These are phyloP conservation scores for Tricholoma bakamatsutake DNA, from an alignment of 768 basidiomycete species.

Conservation along the genomic window DNA sequence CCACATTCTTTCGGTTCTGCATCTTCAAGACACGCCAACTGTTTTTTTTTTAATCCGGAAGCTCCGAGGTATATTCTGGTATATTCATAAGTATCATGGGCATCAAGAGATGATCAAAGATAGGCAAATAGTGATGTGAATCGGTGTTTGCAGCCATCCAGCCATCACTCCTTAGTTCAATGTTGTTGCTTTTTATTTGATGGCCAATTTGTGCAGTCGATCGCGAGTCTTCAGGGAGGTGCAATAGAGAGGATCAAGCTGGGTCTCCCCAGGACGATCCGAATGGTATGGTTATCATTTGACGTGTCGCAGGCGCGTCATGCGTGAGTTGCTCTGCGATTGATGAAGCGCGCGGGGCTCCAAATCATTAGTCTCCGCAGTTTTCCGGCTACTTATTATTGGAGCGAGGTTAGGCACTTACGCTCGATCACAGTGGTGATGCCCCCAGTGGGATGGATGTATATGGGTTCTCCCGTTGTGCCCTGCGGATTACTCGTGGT, in stretches of 20 bases:
- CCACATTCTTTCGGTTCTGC: not conserved
- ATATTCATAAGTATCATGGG: too few relatives aligned
- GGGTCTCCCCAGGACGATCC: not conserved
- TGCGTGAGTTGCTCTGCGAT: not conserved
- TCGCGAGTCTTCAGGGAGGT: not conserved
- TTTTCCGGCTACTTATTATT: not conserved
- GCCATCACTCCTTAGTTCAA: not conserved
- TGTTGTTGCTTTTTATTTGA: not conserved
- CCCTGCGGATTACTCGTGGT: conserved; percentile 1
- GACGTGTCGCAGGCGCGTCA: not conserved
- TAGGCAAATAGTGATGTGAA: not conserved
- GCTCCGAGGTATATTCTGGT: too few relatives aligned
- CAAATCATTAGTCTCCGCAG: not conserved
- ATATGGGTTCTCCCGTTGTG: not conserved
- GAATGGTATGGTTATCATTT: not conserved
- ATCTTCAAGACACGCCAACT: not conserved
- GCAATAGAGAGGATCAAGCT: not conserved
- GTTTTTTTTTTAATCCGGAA: not conserved
- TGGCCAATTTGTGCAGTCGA: not conserved
- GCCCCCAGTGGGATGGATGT: too few relatives aligned
- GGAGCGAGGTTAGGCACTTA: not conserved
- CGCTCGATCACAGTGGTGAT: not conserved
- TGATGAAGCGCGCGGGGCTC: too few relatives aligned
- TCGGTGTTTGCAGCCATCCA: not conserved
- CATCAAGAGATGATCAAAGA: not conserved